A percentile compares a stretch with the other conserved stretches of the same genome.
These are phyloP conservation scores for Microascus cirrosus DNA, from an alignment of 2,329 filamentous ascomycete genomes.

Conservation along the genomic window DNA sequence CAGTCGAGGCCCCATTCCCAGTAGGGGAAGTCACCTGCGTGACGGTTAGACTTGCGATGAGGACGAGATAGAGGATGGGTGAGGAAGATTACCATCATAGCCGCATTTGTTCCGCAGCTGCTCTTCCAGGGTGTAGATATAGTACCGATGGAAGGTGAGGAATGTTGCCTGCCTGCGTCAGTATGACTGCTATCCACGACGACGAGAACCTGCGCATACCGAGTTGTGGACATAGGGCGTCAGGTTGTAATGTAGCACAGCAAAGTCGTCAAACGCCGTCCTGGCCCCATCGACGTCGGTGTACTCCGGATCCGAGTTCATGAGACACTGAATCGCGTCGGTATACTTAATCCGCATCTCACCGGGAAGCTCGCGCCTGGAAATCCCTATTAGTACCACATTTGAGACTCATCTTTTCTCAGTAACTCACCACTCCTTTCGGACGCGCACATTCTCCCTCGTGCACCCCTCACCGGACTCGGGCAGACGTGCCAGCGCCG, in stretches of 20 bases:
- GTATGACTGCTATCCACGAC: background rate
- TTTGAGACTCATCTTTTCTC: background rate
- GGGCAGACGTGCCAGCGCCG: slow-evolving; percentile 12
- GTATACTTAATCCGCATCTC: slow-evolving; percentile 15
- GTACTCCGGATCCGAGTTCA: slow-evolving; percentile 13
- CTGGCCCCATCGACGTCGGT: slow-evolving; percentile 8
- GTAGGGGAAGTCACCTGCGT: slow-evolving; percentile 18
- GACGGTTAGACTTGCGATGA: background rate
- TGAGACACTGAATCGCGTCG: slow-evolving; percentile 14
- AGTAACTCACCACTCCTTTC: slow-evolving; percentile 13
- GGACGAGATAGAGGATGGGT: background rate
- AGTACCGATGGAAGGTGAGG: slow-evolving; percentile 19
- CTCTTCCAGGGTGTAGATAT: slow-evolving; percentile 17
- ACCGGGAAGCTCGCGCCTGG: slow-evolving; percentile 12
- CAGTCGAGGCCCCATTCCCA: slow-evolving; percentile 38
- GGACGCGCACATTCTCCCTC: slow-evolving; percentile 12
- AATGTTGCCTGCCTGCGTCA: slow-evolving; percentile 12
- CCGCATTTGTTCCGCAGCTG: slow-evolving; percentile 19
- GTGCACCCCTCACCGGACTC: slow-evolving; percentile 13
- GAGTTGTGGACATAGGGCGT: slow-evolving; percentile 15
- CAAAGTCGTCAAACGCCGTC: slow-evolving; percentile 16
- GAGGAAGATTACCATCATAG: slow-evolving; percentile 18
- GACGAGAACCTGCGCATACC: background rate
- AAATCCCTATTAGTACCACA: background rate
- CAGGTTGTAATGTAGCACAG: slow-evolving; percentile 17